Conservation (phyloP, 2,329 filamentous ascomycete genomes). For the Ceratocystis destructans region DNA sequence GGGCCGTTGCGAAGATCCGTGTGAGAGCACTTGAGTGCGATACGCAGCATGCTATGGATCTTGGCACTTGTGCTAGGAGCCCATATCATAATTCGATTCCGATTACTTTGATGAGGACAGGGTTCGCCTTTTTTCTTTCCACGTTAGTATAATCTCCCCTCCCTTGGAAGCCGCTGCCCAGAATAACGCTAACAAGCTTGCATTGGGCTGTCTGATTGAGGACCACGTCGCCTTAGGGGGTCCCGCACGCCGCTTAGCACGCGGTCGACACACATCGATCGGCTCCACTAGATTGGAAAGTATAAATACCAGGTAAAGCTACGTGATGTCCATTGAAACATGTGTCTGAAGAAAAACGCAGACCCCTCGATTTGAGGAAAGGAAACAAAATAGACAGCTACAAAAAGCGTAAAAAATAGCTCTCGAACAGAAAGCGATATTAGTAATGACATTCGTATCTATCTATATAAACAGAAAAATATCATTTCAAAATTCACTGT, state of each 20-base stretch:
- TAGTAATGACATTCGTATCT: no score
- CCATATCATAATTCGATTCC: constrained; percentile 65
- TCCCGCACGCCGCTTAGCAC: no score
- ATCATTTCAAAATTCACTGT: neutral
- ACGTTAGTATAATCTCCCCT: neutral
- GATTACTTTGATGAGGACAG: constrained; percentile 78
- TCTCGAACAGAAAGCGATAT: no score
- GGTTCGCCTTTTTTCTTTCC: constrained; percentile 32
- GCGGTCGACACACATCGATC: no score
- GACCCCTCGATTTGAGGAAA: no score
- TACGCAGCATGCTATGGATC: constrained; percentile 56
- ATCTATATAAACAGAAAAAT: neutral
- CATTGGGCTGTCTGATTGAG: neutral
- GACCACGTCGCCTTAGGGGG: neutral
- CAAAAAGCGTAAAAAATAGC: no score
- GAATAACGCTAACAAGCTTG: neutral
- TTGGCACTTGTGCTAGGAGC: constrained; percentile 23
- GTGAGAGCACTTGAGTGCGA: constrained; percentile 78
- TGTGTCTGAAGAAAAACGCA: no score
- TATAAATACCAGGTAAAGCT: no score
- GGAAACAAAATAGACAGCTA: no score
- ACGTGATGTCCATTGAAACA: no score
- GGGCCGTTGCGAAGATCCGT: constrained; percentile 84
- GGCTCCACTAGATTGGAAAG: no score
- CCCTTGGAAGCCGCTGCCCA: neutral